Evolutionary conservation across 1,139 yeast species (phyloP).

Genomic region (Kodamaea arcana): DNA sequence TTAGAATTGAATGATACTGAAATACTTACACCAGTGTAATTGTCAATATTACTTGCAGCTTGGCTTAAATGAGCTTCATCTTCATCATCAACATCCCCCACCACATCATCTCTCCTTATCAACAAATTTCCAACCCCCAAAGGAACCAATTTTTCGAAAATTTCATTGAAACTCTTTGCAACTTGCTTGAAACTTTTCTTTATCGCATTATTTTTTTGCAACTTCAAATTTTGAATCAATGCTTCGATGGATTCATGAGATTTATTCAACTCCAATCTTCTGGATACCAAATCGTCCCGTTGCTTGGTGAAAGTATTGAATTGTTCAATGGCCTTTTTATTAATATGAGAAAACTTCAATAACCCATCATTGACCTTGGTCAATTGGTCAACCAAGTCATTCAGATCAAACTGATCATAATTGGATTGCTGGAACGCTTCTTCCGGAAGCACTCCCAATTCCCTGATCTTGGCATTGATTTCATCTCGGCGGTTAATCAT

Average conservation of each 20-base stretch:
- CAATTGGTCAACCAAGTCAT: conserved; percentile 52
- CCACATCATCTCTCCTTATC: conserved; percentile 36
- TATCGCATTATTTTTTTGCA: conserved; percentile 81
- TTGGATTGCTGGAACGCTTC: conserved; percentile 57
- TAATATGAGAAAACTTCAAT: conserved; percentile 69
- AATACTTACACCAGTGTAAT: conserved; percentile 79
- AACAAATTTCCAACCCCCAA: conserved; percentile 75
- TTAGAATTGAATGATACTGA: conserved; percentile 88
- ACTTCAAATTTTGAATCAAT: conserved; percentile 66
- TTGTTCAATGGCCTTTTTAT: conserved; percentile 89
- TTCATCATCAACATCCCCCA: conserved; percentile 16
- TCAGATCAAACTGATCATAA: conserved; percentile 45
- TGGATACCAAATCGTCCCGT: conserved; percentile 57
- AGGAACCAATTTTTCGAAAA: conserved; percentile 81
- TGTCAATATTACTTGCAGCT: too few species aligned
- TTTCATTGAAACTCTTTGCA: conserved; percentile 64
- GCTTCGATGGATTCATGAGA: conserved; percentile 73
- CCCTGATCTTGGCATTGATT: conserved; percentile 68
- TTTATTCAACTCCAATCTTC: conserved; percentile 65
- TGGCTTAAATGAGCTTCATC: conserved; percentile 1
- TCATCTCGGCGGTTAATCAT: conserved; percentile 65
- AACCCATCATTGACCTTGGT: conserved; percentile 56
- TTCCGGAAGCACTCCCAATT: conserved; percentile 83
- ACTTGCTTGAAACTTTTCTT: conserved; percentile 74
- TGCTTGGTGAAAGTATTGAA: conserved; percentile 70